Base-by-base conservation (phyloP, 2,329 filamentous ascomycete genomes). In the Scedosporium boydii region DNA sequence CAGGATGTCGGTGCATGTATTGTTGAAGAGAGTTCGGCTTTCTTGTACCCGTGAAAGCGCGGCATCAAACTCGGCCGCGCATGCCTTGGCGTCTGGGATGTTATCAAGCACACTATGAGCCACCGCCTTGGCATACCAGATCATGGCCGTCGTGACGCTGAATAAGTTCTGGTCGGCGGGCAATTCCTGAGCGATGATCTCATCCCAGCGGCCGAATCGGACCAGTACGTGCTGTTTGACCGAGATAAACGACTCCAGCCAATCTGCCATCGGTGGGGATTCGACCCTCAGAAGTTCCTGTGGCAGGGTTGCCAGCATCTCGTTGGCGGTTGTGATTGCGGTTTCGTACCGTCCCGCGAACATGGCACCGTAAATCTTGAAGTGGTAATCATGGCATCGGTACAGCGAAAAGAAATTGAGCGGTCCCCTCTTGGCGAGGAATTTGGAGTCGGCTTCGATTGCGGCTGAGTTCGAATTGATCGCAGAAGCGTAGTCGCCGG, bases 401-500 rank as follows among this genome's bases (percentile, higher is more conserved):
- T 93, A 93, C 4, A 92, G 80, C 0, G 87, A 87, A 74, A 93
- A 93, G 70, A 93, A 92, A 70, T 89, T 89, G 64, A 84, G 71
- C 0, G 84, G 76, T 0, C 88, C 87, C 6, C 81, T 77, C 4
- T 79, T 76, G 0, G 75, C 72, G 2, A 90, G 77, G 68, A 83
- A 92, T 66, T 83, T 84, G 59, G 88, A 82, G 69, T 93, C 89
- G 1, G 87, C 88, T 0, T 74, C 68, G 58, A 89, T 86, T 9
- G 89, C 89, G 23, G 82, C 80, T 1, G 80, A 76, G 70, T 93
- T 93, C 3, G 86, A 87, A 1, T 77, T 75, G 60, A 92, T 85
- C 4, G 87, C 87, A 7, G 78, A 78, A 34, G 81, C 76, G 69
- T 91, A 93, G 67, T 91, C 84, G 12, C 90, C 90, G 29, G 86